Evolutionary conservation across 2,329 filamentous ascomycete genomes (phyloP).

Genomic region (Penicillium sp.): DNA sequence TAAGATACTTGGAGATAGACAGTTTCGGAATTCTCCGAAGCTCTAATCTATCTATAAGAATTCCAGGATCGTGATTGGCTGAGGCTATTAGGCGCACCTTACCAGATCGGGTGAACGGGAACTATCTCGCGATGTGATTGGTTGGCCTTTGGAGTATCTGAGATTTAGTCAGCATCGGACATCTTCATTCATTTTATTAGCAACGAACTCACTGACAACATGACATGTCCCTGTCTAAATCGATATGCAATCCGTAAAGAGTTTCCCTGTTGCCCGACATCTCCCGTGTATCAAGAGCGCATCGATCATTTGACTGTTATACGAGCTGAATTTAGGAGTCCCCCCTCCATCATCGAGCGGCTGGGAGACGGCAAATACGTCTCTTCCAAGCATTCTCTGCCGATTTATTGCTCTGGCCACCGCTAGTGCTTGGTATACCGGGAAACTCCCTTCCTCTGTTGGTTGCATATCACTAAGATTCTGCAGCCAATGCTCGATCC

Average conservation of each 20-base stretch:
- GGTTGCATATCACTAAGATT: constrained; percentile 17
- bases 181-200: neutral
- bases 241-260: constrained; percentile 15
- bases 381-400: constrained; percentile 15
- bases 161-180: too few relatives aligned
- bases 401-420: constrained; percentile 21
- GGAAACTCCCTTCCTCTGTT: constrained; percentile 24
- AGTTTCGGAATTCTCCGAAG: neutral
- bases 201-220: neutral
- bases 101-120: neutral
- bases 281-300: constrained; percentile 21
- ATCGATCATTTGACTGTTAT: constrained; percentile 23
- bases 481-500: constrained; percentile 21
- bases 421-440: constrained; percentile 20
- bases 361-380: constrained; percentile 19
- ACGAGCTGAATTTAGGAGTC: constrained; percentile 20
- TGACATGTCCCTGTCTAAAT: neutral
- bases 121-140: neutral
- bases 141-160: neutral
- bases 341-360: constrained; percentile 22
- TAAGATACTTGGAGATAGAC: neutral
- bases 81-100: neutral
- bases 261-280: constrained; percentile 4
- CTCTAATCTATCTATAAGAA: neutral
- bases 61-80: neutral